Evolutionary conservation across 345 rosid genomes (phyloP), one percentile per base, ranked within the genome.

Genomic region (Eucalyptus caleyi): DNA sequence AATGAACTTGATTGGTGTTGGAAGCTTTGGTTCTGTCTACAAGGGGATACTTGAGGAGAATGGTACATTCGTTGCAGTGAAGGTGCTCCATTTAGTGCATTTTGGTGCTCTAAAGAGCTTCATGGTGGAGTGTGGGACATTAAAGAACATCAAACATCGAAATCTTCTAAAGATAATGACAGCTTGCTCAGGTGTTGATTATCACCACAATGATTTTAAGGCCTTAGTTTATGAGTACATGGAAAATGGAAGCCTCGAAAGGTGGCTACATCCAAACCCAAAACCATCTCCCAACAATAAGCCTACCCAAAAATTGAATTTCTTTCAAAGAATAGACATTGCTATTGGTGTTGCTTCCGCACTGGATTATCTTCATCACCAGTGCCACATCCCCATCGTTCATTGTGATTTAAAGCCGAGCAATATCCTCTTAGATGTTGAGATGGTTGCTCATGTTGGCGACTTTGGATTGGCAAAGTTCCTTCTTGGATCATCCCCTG

Each of bases 91-190:
- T 65, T 65, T 65, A 65, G 19, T 65, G 19, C 19, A 30, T n/a
- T 5, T 4, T 4, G 37, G 72, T 65, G 72, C 72, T 65, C 18
- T 15, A 4, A n/a, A n/a, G 72, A 65, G 72, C 18, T 65, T n/a
- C 0, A 0, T n/a, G 18, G 37, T 15, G 18, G 69, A 65, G 37
- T 65, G 72, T 0, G 6, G 1, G 37, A 0, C 72, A 14, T n/a
- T 65, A 65, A 65, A 30, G 37, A 15, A 65, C 19, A 65, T 65
- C 19, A 65, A 15, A 65, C 37, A 65, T 65, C 72, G 6, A 65
- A 65, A 65, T 65, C 18, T 65, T n/a, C 3, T 65, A 30, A 65
- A 15, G 0, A 65, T 65, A 65, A 4, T 7, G n/a, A 65, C 37
- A 13, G 2, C 5, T 65, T 65, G 37, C 0, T 65, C 37, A 7